Percentiles rank a stretch among this genome's conserved stretches.
Evolutionary conservation across 2,329 filamentous ascomycete species (phyloP).

Genomic region (Colletotrichum tanaceti): DNA sequence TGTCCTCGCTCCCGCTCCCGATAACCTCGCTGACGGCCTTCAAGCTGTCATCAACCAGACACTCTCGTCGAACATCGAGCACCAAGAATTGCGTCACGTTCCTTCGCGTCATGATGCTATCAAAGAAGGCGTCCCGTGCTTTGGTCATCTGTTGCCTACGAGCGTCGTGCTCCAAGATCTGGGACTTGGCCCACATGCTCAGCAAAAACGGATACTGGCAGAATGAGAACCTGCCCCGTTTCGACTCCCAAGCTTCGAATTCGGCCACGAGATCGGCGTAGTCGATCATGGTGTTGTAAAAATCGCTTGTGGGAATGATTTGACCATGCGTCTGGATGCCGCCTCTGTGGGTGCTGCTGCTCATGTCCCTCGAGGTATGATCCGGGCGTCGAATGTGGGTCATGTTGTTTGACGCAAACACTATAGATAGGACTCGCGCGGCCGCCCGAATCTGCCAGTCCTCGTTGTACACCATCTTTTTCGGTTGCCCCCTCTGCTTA

Average conservation of each 20-base stretch:
- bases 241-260: constrained; percentile 88
- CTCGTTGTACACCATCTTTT: constrained; percentile 75
- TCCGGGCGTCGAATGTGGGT: constrained; percentile 52
- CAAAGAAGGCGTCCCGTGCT: constrained; percentile 89
- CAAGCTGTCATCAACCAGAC: constrained; percentile 88
- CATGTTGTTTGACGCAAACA: constrained; percentile 84
- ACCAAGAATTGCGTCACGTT: constrained; percentile 82
- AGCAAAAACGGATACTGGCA: constrained; percentile 94
- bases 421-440: constrained; percentile 80
- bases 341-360: constrained; percentile 50
- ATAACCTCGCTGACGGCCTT: constrained; percentile 87
- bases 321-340: constrained; percentile 67
- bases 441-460: constrained; percentile 92
- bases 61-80: constrained; percentile 83
- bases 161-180: constrained; percentile 88
- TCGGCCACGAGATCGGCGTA: constrained; percentile 87
- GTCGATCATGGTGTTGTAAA: constrained; percentile 89
- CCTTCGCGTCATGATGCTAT: constrained; percentile 82
- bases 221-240: constrained; percentile 81
- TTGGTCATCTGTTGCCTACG: constrained; percentile 89
- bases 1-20: constrained; percentile 81
- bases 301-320: constrained; percentile 82
- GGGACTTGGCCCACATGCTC: constrained; percentile 92
- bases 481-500: constrained; percentile 65
- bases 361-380: constrained; percentile 38